Base-by-base conservation (phyloP, 2,329 filamentous ascomycete species). In the Alternaria conjuncta region DNA sequence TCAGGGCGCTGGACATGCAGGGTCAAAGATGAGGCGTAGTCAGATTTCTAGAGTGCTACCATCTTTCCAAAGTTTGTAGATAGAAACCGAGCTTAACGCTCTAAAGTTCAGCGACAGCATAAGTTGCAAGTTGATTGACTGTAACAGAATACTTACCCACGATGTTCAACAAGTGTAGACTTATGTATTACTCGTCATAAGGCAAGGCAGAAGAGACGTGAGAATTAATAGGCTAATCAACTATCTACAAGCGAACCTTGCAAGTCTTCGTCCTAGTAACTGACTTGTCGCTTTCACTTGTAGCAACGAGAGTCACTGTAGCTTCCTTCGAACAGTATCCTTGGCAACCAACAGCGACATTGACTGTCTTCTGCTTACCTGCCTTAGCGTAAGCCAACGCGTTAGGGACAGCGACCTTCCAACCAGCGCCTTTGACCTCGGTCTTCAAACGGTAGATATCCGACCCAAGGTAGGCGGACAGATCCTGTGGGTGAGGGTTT, bases 391-490 rank as follows among this genome's bases (percentile, higher is more conserved):
- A 72, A 8, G 83, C 80, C 77, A 79, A 66, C 43, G 71, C 76
- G 60, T 78, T 79, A 9, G 75, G 76, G 15, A 86, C 58, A 58
- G 78, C 82, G 1, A 84, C 81, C 9, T 72, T 75, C 85, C 84
- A 86, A 0, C 85, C 85, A 3, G 79, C 72, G 12, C 81, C 82
- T 6, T 82, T 77, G 4, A 86, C 78, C 51, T 76, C 67, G 1
- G 83, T 83, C 18, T 74, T 78, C n/a, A 86, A 72, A 11, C 84
- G 77, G 72, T 83, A 86, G 26, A 86, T 81, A 49, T 86, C 84
- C 2, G 79, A 82, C 6, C 71, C 75, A 5, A 84, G 68, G 62
- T 83, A 83, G 12, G 71, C 71, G 0, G 81, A 75, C 2, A 83
- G 66, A 60, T 84, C 78, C 53, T 78, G 77, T 0, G 75, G 74